phyloP scores from a whole-genome alignment of 2,329 filamentous ascomycete genomes.

The Colletotrichum graminicola region DNA sequence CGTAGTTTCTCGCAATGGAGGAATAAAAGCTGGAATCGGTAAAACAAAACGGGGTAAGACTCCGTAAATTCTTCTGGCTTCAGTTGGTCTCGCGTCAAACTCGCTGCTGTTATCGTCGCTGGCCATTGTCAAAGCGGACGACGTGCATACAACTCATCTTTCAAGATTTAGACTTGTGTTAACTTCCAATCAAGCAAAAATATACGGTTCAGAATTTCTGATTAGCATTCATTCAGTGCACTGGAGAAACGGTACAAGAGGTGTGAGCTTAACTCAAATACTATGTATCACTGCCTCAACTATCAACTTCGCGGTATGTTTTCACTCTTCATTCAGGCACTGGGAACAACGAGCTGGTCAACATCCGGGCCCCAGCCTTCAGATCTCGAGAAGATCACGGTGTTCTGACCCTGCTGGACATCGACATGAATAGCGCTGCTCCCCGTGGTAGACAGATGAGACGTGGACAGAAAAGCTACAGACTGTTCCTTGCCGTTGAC shows the following conservation, averaged over 20 bases:
- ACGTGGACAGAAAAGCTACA: conserved; percentile 67
- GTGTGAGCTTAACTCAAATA: neutral
- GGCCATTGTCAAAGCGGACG: too few species aligned
- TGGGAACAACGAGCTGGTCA: conserved; percentile 66
- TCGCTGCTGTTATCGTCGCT: too few species aligned
- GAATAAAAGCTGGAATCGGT: too few species aligned
- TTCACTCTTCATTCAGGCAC: neutral
- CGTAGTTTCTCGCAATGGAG: too few species aligned
- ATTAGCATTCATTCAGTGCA: neutral
- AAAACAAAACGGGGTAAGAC: too few species aligned
- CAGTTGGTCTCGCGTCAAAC: too few species aligned
- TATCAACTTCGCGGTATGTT: neutral
- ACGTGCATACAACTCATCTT: too few species aligned
- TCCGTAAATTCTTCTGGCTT: too few species aligned
- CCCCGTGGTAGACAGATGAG: conserved; percentile 54
- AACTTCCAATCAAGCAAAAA: neutral
- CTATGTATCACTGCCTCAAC: neutral
- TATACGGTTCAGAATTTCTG: neutral
- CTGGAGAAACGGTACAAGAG: neutral
- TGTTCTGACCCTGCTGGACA: conserved; percentile 62
- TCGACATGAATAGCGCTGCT: conserved; percentile 62
- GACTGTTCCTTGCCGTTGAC: conserved; percentile 67
- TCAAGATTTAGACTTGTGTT: too few species aligned
- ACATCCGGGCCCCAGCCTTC: conserved; percentile 63
- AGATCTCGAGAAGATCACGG: conserved; percentile 58